phyloP scores from a whole-genome alignment of 139 green algal genomes.

The Eudorina sp. region DNA sequence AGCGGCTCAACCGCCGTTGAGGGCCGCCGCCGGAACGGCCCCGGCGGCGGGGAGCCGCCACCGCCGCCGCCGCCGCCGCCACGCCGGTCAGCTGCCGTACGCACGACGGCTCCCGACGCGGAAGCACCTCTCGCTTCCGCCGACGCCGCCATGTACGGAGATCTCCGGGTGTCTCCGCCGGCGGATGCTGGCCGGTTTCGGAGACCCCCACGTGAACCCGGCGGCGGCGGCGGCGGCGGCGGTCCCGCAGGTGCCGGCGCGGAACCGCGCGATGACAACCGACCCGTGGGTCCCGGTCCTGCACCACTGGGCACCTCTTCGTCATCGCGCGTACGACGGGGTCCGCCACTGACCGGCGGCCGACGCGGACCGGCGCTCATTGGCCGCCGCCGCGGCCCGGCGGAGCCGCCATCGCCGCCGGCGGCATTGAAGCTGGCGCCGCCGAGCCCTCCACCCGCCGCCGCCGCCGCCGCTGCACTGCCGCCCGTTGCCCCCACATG shows the following conservation, averaged over 20 bases:
- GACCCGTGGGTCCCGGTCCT: not conserved
- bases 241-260: not conserved
- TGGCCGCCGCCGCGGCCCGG: not conserved
- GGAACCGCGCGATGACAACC: not conserved
- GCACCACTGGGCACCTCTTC: not conserved
- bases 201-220: not conserved
- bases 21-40: not conserved
- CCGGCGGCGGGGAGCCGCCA: not conserved
- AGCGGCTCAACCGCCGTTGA: too few relatives aligned
- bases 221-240: not conserved
- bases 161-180: not conserved
- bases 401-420: not conserved
- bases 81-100: not conserved
- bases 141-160: not conserved
- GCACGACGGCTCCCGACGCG: not conserved
- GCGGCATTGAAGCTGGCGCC: not conserved
- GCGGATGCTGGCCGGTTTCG: not conserved
- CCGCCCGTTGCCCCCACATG: not conserved
- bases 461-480: not conserved
- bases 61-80: not conserved
- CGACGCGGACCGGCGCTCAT: constrained; percentile 6
- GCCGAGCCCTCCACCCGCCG: not conserved
- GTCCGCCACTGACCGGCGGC: not conserved
- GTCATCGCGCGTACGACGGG: not conserved
- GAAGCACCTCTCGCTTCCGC: not conserved